Base-by-base conservation (phyloP, 352 stramenopile genomes). In the Phytophthora pluvialis region DNA sequence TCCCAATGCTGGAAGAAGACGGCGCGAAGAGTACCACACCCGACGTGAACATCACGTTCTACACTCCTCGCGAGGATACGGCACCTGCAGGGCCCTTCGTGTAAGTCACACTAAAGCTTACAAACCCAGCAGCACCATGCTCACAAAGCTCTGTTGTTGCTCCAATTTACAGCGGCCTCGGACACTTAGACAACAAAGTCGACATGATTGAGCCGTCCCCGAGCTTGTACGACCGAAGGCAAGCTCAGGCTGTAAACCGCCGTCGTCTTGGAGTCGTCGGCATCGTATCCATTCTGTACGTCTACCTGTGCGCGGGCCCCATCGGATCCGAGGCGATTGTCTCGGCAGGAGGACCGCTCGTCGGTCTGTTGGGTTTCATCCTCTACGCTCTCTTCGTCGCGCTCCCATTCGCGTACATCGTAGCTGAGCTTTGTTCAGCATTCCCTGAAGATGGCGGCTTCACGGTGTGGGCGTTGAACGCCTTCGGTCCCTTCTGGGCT, bases 331-430 rank as follows among this genome's bases (percentile, higher is more conserved):
- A 82, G 59, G 26, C 46, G 12, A 57, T 77, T 26, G 59, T 78
- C 38, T 77, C 71, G 1, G 50, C 77, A 0, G 61, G 54, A 15
- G 73, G 77, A 3, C 73, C 73, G 12, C 82, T 95, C 29, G 52
- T 91, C 54, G 81, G 92, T 12, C 70, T 98, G 18, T 45, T 96
- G 1, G 88, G 88, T 5, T 88, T 97, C 58, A 11, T 91, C 9
- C 15, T 98, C 6, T 85, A 97, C 46, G 88, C 91, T 4, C 72
- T 98, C 1, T 54, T 98, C 6, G 97, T 94, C 79, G 87, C 77
- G 1, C 58, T 98, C 21, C 93, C 92, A 7, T 94, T 98, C 69
- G 90, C 89, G 6, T 79, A 97, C 43, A 91, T 98, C 28, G 97
- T 96, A 2, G 90, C 93, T 11, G 92, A 98, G 72, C 75, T 98